Evolutionary conservation across 2,329 filamentous ascomycete species (phyloP).

Genomic region (Polytolypa hystricis): DNA sequence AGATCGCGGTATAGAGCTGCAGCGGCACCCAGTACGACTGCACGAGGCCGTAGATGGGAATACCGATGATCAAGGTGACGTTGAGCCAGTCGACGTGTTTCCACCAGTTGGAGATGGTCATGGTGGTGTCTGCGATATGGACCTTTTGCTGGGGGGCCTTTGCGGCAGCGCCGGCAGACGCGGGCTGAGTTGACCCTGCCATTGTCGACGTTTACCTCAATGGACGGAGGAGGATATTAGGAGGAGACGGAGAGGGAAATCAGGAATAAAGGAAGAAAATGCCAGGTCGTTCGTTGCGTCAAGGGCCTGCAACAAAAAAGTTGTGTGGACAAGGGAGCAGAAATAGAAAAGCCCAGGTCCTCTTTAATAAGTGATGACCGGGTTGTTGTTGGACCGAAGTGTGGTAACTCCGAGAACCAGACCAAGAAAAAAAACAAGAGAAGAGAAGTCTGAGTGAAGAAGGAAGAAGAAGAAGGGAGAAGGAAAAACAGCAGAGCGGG

Average conservation of each 20-base stretch:
- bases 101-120: constrained; percentile 76
- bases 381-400: too few species aligned
- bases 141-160: constrained; percentile 49
- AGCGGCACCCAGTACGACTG: constrained; percentile 70
- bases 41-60: constrained; percentile 64
- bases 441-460: too few species aligned
- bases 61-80: constrained; percentile 64
- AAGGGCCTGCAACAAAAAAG: too few species aligned
- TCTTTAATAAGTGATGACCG: too few species aligned
- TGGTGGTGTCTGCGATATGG: constrained; percentile 73
- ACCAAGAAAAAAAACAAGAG: too few species aligned
- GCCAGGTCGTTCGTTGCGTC: too few species aligned
- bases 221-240: constrained; percentile 9
- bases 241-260: constrained; percentile 1
- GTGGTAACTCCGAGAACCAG: too few species aligned
- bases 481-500: too few species aligned
- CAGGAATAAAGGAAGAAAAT: constrained; percentile 7
- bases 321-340: too few species aligned
- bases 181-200: background rate
- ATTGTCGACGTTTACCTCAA: too few species aligned
- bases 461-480: too few species aligned
- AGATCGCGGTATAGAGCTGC: constrained; percentile 58
- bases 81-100: constrained; percentile 94
- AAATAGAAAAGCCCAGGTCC: too few species aligned
- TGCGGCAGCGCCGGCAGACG: constrained; percentile 5